Conservation (phyloP, 1,284 basidiomycete species). For the Exobasidium cylindrosporum region DNA sequence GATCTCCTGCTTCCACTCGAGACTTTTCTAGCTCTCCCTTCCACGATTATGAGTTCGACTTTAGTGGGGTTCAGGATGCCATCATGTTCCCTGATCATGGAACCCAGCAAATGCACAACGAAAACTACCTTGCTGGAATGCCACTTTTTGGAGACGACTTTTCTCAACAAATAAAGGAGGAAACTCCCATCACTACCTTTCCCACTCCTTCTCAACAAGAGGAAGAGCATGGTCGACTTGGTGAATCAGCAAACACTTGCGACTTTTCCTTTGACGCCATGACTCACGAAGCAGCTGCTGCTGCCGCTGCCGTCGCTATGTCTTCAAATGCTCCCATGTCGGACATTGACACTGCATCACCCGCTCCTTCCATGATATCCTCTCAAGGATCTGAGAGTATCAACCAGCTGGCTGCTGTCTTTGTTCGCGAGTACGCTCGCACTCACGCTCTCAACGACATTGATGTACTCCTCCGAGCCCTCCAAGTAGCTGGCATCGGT, state of each 20-base stretch:
- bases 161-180: not conserved
- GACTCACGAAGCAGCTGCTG: not conserved
- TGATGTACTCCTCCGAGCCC: constrained; percentile 11
- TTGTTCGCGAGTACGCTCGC: constrained; percentile 17
- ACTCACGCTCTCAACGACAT: constrained; percentile 7
- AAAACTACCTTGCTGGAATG: not conserved
- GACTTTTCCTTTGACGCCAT: constrained; percentile 11
- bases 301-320: not conserved
- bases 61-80: not conserved
- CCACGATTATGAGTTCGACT: constrained; percentile 9
- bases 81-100: constrained; percentile 9
- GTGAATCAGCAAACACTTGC: not conserved
- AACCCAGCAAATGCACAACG: constrained; percentile 10
- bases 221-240: not conserved
- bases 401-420: constrained; percentile 2
- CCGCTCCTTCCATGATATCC: not conserved
- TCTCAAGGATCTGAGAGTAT: not conserved
- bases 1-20: constrained; percentile 13
- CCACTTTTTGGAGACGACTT: constrained; percentile 3
- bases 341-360: too few species aligned
- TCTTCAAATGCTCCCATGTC: not conserved
- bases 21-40: constrained; percentile 11
- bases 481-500: constrained; percentile 13
- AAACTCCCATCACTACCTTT: not conserved
- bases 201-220: constrained; percentile 6